Percentiles rank a stretch among this genome's conserved stretches.
Evolutionary conservation across 768 basidiomycete species (phyloP).

Genomic region (Pseudohyphozyma bogoriensis): DNA sequence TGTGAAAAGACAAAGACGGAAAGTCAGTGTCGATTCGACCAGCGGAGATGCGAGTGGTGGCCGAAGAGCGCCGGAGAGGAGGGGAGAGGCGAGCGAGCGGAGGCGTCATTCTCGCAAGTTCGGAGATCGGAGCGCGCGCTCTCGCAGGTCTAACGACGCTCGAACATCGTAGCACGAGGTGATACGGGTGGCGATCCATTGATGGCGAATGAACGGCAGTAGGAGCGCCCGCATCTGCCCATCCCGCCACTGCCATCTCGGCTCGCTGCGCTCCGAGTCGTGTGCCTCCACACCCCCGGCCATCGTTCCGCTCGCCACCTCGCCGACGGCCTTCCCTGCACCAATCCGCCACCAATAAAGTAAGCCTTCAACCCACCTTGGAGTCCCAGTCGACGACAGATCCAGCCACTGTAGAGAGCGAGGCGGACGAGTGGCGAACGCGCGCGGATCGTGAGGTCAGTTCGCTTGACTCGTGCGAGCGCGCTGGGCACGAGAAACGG

Average conservation of each 20-base stretch:
- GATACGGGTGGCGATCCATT: not conserved
- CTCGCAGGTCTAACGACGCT: not conserved
- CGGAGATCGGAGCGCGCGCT: not conserved
- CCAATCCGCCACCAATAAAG: no score
- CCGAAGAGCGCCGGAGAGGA: no score
- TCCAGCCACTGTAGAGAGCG: constrained; percentile 2
- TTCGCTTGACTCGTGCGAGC: no score
- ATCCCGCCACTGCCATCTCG: not conserved
- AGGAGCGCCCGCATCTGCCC: not conserved
- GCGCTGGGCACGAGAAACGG: no score
- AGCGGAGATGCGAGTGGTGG: no score
- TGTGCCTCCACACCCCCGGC: not conserved
- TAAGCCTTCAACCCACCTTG: constrained; percentile 2
- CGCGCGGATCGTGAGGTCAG: not conserved
- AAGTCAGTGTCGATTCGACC: not conserved
- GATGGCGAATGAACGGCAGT: not conserved
- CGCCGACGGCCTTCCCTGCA: no score
- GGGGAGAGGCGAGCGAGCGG: not conserved
- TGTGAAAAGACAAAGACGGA: not conserved
- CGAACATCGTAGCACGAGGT: not conserved
- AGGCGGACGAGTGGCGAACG: no score
- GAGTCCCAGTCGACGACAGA: constrained; percentile 27
- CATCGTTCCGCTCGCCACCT: no score
- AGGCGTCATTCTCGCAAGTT: not conserved
- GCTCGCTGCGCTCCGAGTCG: not conserved